Evolutionary conservation across 2,329 filamentous ascomycete genomes (phyloP), one percentile per base, ranked within the genome.

Genomic region (Cordyceps cicadae): DNA sequence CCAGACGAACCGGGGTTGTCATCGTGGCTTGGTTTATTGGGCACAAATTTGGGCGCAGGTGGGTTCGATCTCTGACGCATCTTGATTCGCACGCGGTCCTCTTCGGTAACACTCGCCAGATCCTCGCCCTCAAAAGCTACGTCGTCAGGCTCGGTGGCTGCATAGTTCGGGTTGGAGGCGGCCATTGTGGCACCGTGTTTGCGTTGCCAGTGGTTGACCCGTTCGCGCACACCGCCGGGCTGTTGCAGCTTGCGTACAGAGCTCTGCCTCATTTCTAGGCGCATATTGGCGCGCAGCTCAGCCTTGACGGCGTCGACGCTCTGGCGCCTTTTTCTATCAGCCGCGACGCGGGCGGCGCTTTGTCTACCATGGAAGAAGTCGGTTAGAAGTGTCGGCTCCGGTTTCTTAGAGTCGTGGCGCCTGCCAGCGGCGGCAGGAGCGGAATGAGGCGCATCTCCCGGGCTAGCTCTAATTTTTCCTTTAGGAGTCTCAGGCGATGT

Each of bases 121-220:
- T 84, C 81, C 15, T 88, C 84, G 15, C 80, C 78, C 14, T 81
- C 79, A 62, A 83, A 81, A 6, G 83, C 79, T 37, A 89, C 74
- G 45, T 88, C 85, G 34, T 83, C 82, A 3, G 86, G 81, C 65
- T 84, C 83, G 34, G 78, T 83, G 6, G 81, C 77, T 7, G 78
- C 73, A 26, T 80, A 79, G 37, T 82, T 75, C 1, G 80, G 79
- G 60, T 81, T 76, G 2, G 76, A 80, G 1, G 74, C 74, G 3
- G 69, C 75, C 73, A 87, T 81, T 29, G 86, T 87, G 6, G 82
- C 81, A 39, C 87, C 88, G 68, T 88, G 90, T 66, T 87, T 79
- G 69, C 87, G 87, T 73, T 96, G 91, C 92, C 92, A 96, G 73
- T 87, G 83, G 66, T 87, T 87, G 58, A 96, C 89, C 68, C 92